These are phyloP conservation scores for Passalora sequoiae DNA, from an alignment of 2,329 filamentous ascomycete species.

Conservation along the genomic window DNA sequence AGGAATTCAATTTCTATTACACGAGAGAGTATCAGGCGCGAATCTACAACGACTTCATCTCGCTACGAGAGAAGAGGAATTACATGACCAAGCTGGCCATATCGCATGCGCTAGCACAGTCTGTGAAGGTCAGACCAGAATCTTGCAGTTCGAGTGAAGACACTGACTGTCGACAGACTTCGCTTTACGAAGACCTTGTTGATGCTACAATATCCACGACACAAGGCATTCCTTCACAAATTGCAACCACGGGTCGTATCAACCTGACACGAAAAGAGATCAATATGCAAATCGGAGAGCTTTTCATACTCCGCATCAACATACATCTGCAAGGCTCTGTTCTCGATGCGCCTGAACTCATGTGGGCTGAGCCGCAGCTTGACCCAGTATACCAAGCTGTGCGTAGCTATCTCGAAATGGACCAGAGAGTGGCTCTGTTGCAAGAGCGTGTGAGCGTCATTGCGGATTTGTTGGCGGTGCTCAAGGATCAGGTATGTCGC, in stretches of 20 bases:
- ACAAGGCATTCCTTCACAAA: slow-evolving; percentile 87
- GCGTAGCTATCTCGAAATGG: slow-evolving; percentile 94
- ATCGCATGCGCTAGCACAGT: slow-evolving; percentile 90
- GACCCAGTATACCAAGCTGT: slow-evolving; percentile 96
- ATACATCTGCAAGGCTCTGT: slow-evolving; percentile 97
- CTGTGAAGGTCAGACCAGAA: slow-evolving; percentile 65
- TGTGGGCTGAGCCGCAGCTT: slow-evolving; percentile 96
- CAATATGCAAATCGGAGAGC: slow-evolving; percentile 98
- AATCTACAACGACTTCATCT: slow-evolving; percentile 99
- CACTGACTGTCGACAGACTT: slow-evolving; percentile 56
- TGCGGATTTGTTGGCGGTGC: slow-evolving; percentile 81
- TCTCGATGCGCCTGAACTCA: slow-evolving; percentile 91
- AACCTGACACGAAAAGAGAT: slow-evolving; percentile 82
- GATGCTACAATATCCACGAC: slow-evolving; percentile 89
- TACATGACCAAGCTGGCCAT: slow-evolving; percentile 98
- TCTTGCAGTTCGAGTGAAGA: neutral
- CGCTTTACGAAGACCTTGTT: slow-evolving; percentile 90
- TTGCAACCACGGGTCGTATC: slow-evolving; percentile 88
- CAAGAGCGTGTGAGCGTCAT: slow-evolving; percentile 91
- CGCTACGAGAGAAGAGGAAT: slow-evolving; percentile 83
- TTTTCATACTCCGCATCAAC: slow-evolving; percentile 96
- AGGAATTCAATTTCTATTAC: slow-evolving; percentile 99
- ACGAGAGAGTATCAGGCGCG: slow-evolving; percentile 94
- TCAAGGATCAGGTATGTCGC: slow-evolving; percentile 93
- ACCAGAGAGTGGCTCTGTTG: slow-evolving; percentile 82